Conservation (phyloP, 2,329 filamentous ascomycete genomes). For the Fusarium goolgardi region DNA sequence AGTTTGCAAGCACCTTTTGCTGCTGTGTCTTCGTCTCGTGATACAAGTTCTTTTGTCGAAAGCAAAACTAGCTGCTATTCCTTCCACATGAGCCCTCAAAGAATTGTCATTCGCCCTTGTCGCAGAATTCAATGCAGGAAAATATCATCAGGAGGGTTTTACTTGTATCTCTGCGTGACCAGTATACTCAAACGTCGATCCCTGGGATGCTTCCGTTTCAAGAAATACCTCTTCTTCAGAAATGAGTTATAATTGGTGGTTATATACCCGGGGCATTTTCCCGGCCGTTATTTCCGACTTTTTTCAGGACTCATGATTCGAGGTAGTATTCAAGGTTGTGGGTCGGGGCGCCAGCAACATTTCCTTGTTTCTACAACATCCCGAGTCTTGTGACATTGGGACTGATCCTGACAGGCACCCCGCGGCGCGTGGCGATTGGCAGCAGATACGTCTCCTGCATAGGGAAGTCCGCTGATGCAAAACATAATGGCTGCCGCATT, state of each 20-base stretch:
- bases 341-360: background rate
- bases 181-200: background rate
- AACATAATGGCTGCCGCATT: background rate
- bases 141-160: background rate
- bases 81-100: slow-evolving; percentile 10
- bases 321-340: background rate
- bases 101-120: background rate
- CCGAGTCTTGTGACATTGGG: background rate
- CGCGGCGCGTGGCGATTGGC: slow-evolving; percentile 4
- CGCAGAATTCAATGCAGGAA: background rate
- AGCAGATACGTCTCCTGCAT: background rate
- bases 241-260: background rate
- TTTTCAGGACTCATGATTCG: background rate
- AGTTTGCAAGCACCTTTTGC: background rate
- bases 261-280: background rate
- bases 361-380: background rate
- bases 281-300: background rate
- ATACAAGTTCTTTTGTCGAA: background rate
- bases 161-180: background rate
- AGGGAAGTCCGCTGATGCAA: background rate
- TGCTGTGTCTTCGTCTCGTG: background rate
- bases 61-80: slow-evolving; percentile 1
- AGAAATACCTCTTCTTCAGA: background rate
- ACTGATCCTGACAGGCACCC: background rate
- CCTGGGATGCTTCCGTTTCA: background rate